A percentile compares a stretch with the other conserved stretches of the same genome.
Conservation (phyloP, 1,284 basidiomycete genomes). For the Microbotryum saponariae region DNA sequence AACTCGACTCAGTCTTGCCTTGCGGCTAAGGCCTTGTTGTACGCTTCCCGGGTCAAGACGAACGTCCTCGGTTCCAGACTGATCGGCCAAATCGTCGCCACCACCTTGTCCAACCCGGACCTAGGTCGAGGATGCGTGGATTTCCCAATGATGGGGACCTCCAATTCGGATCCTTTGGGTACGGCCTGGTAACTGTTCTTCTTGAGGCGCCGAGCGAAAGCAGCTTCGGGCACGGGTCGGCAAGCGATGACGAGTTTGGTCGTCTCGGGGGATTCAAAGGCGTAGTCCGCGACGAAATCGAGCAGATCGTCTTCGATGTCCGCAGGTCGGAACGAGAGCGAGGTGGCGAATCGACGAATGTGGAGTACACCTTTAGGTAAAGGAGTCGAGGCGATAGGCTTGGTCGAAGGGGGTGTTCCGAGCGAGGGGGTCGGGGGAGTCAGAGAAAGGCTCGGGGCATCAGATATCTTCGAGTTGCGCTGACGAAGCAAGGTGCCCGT, state of each 20-base stretch:
- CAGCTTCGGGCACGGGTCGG: conserved; percentile 14
- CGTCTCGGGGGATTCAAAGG: conserved; percentile 1
- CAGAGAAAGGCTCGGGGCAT: no score
- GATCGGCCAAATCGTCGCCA: conserved; percentile 23
- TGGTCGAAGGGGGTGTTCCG: conserved; percentile 7
- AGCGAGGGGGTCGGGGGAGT: conserved; percentile 11
- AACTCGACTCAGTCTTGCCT: background rate
- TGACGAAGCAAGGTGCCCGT: background rate
- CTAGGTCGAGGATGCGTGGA: background rate
- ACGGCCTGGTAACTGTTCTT: conserved; percentile 16
- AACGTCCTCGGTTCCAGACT: conserved; percentile 14
- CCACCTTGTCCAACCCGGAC: background rate
- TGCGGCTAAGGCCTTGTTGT: conserved; percentile 9
- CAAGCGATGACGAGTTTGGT: conserved; percentile 15
- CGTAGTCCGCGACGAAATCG: conserved; percentile 9
- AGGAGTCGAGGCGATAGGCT: conserved; percentile 10
- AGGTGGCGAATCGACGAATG: conserved; percentile 27
- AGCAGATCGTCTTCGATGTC: conserved; percentile 31
- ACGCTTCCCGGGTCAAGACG: conserved; percentile 11
- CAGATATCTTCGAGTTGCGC: no score
- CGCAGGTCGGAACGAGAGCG: conserved; percentile 26
- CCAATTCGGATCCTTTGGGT: conserved; percentile 10
- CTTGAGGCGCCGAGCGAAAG: conserved; percentile 1
- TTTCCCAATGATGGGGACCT: conserved; percentile 5
- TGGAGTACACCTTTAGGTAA: conserved; percentile 20